These are phyloP conservation scores for Vararia minispora DNA, from an alignment of 768 basidiomycete species.

Conservation along the genomic window DNA sequence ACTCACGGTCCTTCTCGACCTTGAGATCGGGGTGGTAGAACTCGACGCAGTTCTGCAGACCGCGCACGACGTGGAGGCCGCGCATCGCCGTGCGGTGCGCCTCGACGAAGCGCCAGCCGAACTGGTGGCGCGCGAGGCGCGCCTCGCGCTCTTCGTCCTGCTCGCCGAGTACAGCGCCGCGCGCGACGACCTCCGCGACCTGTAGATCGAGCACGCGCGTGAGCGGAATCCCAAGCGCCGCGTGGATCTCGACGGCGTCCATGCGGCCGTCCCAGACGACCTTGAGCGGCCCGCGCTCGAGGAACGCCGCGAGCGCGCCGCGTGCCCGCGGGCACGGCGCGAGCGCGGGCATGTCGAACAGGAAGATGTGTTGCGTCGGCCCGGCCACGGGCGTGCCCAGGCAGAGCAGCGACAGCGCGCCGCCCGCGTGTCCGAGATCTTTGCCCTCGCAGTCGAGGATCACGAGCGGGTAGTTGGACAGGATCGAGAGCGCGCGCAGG, in stretches of 20 bases:
- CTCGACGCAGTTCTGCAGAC: constrained; percentile 25
- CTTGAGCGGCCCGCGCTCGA: constrained; percentile 20
- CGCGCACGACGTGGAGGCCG: constrained; percentile 24
- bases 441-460: constrained; percentile 30
- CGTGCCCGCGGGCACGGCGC: constrained; percentile 9
- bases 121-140: constrained; percentile 17
- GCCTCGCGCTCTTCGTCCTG: constrained; percentile 18
- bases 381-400: constrained; percentile 22
- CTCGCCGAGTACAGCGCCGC: constrained; percentile 17
- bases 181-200: constrained; percentile 26
- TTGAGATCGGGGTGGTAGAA: constrained; percentile 16
- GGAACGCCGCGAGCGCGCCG: constrained; percentile 17
- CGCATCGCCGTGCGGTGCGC: constrained; percentile 17
- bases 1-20: constrained; percentile 25
- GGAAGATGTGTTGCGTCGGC: constrained; percentile 16
- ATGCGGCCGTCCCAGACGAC: constrained; percentile 31
- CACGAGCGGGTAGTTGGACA: constrained; percentile 10
- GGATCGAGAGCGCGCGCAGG: constrained; percentile 1
- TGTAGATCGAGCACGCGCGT: constrained; percentile 28
- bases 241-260: constrained; percentile 25
- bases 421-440: constrained; percentile 21
- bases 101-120: constrained; percentile 17
- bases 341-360: constrained; percentile 27
- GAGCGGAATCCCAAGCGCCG: constrained; percentile 18
- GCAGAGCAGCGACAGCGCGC: constrained; percentile 26